These are phyloP conservation scores for Plasmodium billcollinsi DNA, from an alignment of 169 alveolate species.

Conservation along the genomic window DNA sequence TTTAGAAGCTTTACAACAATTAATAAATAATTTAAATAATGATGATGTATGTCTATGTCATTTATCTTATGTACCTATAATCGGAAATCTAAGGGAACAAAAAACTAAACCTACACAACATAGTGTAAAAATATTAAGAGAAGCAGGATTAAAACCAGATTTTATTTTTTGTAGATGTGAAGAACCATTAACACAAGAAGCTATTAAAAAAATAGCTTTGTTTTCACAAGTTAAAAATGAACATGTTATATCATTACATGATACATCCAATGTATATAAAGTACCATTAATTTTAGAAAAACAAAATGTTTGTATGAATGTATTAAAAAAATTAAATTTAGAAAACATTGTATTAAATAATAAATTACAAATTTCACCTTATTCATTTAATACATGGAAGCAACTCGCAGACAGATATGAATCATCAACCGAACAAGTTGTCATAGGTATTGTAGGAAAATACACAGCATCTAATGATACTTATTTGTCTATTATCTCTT, in stretches of 20 bases:
- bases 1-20: constrained; percentile 94
- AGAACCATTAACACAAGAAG: constrained; percentile 83
- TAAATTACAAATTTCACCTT: constrained; percentile 59
- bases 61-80: constrained; percentile 91
- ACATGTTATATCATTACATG: constrained; percentile 80
- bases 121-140: constrained; percentile 91
- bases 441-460: constrained; percentile 95
- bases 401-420: constrained; percentile 75
- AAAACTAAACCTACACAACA: constrained; percentile 97
- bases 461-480: constrained; percentile 94
- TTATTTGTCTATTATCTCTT: constrained; percentile 93
- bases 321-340: constrained; percentile 74
- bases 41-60: constrained; percentile 92
- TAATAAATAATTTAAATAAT: constrained; percentile 86
- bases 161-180: constrained; percentile 91
- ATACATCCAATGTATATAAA: constrained; percentile 79
- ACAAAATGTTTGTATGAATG: constrained; percentile 83
- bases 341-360: constrained; percentile 50
- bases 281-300: constrained; percentile 88
- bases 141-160: constrained; percentile 89
- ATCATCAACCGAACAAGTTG: constrained; percentile 74
- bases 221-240: constrained; percentile 89
- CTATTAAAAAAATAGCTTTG: constrained; percentile 87
- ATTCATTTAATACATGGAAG: constrained; percentile 82
- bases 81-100: constrained; percentile 91